These are phyloP conservation scores for Phytophthora pisi DNA, from an alignment of 352 stramenopile genomes.

Conservation along the genomic window DNA sequence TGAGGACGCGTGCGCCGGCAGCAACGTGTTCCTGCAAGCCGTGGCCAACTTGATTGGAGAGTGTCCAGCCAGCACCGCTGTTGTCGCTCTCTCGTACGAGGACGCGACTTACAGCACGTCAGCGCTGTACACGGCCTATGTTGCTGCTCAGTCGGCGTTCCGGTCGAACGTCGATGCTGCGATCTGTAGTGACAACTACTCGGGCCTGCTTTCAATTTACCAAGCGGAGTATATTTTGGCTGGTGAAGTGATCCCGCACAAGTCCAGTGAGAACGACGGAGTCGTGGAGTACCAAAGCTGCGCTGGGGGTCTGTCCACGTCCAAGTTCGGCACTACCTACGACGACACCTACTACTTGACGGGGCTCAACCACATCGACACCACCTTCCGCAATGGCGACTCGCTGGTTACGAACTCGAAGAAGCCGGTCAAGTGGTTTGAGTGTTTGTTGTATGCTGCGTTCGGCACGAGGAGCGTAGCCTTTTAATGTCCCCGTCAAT, in stretches of 20 bases:
- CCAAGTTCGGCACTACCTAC: constrained; percentile 34
- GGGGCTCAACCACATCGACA: constrained; percentile 46
- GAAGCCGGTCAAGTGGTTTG: constrained; percentile 46
- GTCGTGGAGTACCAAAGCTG: constrained; percentile 47
- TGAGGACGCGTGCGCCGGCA: constrained; percentile 30
- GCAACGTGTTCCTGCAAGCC: constrained; percentile 25
- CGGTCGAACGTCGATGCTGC: constrained; percentile 27
- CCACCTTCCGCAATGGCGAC: constrained; percentile 43
- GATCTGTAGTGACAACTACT: constrained; percentile 40
- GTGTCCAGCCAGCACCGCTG: constrained; percentile 30
- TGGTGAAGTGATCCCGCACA: constrained; percentile 30
- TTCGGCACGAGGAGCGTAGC: not conserved
- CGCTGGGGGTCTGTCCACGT: constrained; percentile 20
- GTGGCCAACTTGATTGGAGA: constrained; percentile 32
- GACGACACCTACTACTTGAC: constrained; percentile 33
- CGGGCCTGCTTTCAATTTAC: constrained; percentile 33
- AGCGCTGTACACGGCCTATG: constrained; percentile 22
- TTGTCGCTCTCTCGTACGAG: constrained; percentile 29
- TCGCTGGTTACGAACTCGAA: constrained; percentile 29
- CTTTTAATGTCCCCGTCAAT: not conserved
- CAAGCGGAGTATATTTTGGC: constrained; percentile 21
- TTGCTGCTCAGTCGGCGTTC: constrained; percentile 23
- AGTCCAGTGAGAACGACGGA: constrained; percentile 32
- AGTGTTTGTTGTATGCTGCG: constrained; percentile 25
- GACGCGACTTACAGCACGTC: constrained; percentile 16